phyloP scores from a whole-genome alignment of 441 rosid species.

The Erodium texanum region DNA sequence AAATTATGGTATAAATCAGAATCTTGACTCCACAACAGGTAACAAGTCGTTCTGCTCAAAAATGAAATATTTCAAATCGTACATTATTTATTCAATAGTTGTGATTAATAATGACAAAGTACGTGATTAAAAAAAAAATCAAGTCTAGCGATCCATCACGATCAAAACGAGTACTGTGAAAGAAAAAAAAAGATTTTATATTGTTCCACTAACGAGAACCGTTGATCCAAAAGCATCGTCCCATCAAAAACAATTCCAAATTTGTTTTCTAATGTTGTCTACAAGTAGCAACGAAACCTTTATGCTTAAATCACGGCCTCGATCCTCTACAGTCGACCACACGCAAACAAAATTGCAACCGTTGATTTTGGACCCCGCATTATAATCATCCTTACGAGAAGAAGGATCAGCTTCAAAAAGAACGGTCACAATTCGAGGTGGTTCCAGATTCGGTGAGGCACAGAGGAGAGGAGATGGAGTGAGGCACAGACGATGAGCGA shows the following conservation, averaged over 20 bases:
- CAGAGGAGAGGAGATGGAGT: conserved; percentile 1
- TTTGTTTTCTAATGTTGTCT: neutral
- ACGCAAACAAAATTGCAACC: neutral
- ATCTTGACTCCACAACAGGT: too few species aligned
- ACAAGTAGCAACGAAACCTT: neutral
- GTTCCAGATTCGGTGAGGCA: neutral
- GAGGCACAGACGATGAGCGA: conserved; percentile 5
- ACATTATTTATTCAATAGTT: too few species aligned
- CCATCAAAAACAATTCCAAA: neutral
- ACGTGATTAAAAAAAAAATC: too few species aligned
- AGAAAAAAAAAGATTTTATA: too few species aligned
- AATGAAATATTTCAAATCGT: too few species aligned
- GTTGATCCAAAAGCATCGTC: neutral
- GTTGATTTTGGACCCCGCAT: neutral
- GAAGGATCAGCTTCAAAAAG: too few species aligned
- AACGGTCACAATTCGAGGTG: too few species aligned
- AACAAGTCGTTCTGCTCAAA: too few species aligned
- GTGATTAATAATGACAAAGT: too few species aligned
- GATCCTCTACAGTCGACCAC: neutral
- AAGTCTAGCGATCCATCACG: neutral
- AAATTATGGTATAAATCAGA: too few species aligned
- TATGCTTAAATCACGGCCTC: neutral
- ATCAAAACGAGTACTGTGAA: neutral
- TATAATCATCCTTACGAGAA: too few species aligned
- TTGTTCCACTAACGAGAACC: neutral